Evolutionary conservation across 495 filamentous ascomycete genomes (phyloP).

Genomic region (Pseudoneurospora amorphoporcata): DNA sequence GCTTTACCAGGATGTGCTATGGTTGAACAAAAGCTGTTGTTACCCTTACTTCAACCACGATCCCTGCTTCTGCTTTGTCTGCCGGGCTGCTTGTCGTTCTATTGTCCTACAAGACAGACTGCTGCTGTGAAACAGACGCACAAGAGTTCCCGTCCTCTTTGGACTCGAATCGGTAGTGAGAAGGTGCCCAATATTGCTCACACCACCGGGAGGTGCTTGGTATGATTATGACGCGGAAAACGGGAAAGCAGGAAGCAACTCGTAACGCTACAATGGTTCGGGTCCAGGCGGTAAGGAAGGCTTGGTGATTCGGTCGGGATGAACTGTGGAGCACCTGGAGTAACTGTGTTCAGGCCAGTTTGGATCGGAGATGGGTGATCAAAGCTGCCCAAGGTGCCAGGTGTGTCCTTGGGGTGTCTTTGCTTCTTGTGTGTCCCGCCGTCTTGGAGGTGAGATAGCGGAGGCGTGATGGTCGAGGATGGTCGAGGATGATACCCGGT

Average conservation of each 20-base stretch:
- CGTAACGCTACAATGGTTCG: not conserved
- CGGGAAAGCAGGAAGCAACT: not conserved
- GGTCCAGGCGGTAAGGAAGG: not conserved
- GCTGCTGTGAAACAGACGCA: not conserved
- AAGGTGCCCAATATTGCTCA: not conserved
- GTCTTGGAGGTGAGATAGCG: not conserved
- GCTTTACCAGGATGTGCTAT: not conserved
- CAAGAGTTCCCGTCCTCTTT: not conserved
- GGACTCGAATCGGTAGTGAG: too few species aligned
- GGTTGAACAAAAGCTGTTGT: not conserved
- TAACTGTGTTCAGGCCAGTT: not conserved
- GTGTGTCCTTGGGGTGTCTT: not conserved
- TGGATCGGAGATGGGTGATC: not conserved
- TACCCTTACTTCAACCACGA: not conserved
- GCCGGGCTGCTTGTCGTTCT: not conserved
- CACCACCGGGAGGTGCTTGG: not conserved
- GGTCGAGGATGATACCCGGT: not conserved
- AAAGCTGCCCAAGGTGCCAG: not conserved
- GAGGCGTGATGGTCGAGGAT: not conserved
- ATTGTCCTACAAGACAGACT: not conserved
- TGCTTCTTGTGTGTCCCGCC: not conserved
- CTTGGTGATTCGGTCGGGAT: not conserved
- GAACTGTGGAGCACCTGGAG: not conserved
- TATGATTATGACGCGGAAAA: not conserved
- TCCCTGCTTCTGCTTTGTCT: not conserved